A percentile compares a stretch with the other conserved stretches of the same genome.
These are phyloP conservation scores for Leucocoprinus sp. DNA, from an alignment of 768 basidiomycete genomes.

Conservation along the genomic window DNA sequence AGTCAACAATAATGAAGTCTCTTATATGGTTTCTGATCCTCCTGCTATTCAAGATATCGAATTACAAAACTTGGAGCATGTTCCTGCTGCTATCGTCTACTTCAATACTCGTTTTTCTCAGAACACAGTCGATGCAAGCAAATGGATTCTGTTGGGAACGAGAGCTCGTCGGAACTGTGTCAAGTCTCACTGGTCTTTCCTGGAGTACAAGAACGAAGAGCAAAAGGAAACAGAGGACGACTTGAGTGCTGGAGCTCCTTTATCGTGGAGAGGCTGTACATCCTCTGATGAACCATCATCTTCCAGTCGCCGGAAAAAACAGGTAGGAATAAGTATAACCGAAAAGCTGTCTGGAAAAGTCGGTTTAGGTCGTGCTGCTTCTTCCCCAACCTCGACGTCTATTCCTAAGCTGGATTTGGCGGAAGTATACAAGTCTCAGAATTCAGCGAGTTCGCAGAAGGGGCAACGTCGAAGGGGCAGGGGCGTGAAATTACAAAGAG, in stretches of 20 bases:
- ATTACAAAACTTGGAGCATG: too few relatives aligned
- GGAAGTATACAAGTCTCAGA: background rate
- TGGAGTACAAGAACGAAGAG: background rate
- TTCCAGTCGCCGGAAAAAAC: background rate
- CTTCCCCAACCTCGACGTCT: background rate
- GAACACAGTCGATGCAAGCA: background rate
- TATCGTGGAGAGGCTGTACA: background rate
- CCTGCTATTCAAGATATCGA: background rate
- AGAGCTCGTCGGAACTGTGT: background rate
- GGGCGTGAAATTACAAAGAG: too few relatives aligned
- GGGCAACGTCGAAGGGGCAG: too few relatives aligned
- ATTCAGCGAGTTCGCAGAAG: background rate
- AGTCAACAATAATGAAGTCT: background rate
- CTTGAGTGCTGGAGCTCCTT: background rate
- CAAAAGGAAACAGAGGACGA: background rate
- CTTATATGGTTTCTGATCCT: background rate
- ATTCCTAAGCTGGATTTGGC: background rate
- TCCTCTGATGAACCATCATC: background rate
- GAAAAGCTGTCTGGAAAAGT: too few relatives aligned
- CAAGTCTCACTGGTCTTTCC: background rate
- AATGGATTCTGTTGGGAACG: background rate
- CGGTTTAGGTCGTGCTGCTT: too few relatives aligned
- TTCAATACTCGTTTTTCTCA: slow-evolving; percentile 4
- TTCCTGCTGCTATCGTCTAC: background rate
- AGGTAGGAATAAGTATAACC: background rate